Evolutionary conservation across 2,329 filamentous ascomycete genomes (phyloP).

Genomic region (Daldinia sp.): DNA sequence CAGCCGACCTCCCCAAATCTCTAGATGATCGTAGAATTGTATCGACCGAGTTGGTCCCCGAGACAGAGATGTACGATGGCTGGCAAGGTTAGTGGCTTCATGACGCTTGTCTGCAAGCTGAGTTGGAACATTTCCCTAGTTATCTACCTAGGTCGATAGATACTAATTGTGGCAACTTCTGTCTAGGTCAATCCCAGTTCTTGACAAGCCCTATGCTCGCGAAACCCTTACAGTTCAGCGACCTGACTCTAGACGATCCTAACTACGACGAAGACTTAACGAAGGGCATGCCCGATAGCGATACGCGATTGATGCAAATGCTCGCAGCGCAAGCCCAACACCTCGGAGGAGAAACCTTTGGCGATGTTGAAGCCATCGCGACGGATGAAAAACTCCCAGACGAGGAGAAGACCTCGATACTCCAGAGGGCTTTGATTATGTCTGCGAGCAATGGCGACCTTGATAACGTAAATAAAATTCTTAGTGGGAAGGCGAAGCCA

Average conservation of each 20-base stretch:
- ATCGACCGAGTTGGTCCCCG: constrained; percentile 71
- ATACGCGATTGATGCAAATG: constrained; percentile 93
- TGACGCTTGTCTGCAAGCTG: constrained; percentile 19
- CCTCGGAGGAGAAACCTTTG: constrained; percentile 73
- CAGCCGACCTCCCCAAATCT: constrained; percentile 86
- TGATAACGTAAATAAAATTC: constrained; percentile 77
- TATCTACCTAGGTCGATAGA: too few species aligned
- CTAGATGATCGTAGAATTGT: constrained; percentile 84
- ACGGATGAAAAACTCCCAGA: constrained; percentile 76
- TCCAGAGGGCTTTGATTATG: constrained; percentile 92
- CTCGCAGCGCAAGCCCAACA: constrained; percentile 91
- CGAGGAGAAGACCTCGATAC: constrained; percentile 77
- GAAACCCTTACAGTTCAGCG: constrained; percentile 82
- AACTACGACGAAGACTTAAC: constrained; percentile 73
- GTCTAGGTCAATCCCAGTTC: constrained; percentile 90
- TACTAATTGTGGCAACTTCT: constrained; percentile 33
- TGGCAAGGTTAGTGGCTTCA: constrained; percentile 80
- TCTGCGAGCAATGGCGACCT: constrained; percentile 96
- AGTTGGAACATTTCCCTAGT: neutral
- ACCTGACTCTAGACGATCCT: constrained; percentile 82
- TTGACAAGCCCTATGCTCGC: constrained; percentile 85
- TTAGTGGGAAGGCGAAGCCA: constrained; percentile 75
- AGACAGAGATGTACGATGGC: constrained; percentile 98
- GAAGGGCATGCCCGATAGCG: constrained; percentile 74
- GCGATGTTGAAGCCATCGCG: constrained; percentile 82